Evolutionary conservation across 1,139 yeast genomes (phyloP), one percentile per base, ranked within the genome.

Genomic region (Zygosaccharomyces sapae): DNA sequence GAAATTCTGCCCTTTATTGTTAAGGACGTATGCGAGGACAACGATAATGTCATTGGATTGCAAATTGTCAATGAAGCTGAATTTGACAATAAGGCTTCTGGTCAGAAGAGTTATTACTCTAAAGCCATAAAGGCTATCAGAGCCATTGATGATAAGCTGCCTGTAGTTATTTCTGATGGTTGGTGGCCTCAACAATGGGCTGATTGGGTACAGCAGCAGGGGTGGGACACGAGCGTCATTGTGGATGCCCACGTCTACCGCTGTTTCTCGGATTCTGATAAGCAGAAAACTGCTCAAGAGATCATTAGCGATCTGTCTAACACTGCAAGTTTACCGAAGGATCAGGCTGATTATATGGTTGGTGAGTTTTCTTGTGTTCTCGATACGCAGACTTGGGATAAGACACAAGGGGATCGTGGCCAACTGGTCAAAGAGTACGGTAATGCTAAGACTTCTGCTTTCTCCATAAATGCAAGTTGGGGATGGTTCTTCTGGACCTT

Each of bases 301-400:
- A 81, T 87, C 51, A 79, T 82, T 27, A 49, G 68, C 4, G 88
- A 82, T 52, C 72, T 87, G 51, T 69, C 77, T 5, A 54, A 63
- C 1, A 77, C 82, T 41, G 71, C 82, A 3, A 77, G 77, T 50
- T 64, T 80, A 39, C 70, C 72, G 29, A 73, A 72, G 36, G 69
- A 72, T 25, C 76, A 79, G 12, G 86, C 81, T 1, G 97, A 89
- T 60, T 73, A 85, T 47, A 72, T 87, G 62, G 80, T 89, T 18
- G 97, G 97, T 9, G 98, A 92, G 65, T 92, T 80, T 65, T 86
- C 96, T 0, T 87, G 96, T 68, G 96, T 88, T 3, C 58, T 92
- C 50, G 95, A 86, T 64, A 85, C 79, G 1, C 62, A 72, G 29
- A 74, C 94, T 0, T 90, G 96, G 96, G 68, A 73, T 36, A 77